Percentiles rank a stretch among this genome's conserved stretches.
These are phyloP conservation scores for Yamadazyma atlantica DNA, from an alignment of 1,139 yeast species.

Conservation along the genomic window DNA sequence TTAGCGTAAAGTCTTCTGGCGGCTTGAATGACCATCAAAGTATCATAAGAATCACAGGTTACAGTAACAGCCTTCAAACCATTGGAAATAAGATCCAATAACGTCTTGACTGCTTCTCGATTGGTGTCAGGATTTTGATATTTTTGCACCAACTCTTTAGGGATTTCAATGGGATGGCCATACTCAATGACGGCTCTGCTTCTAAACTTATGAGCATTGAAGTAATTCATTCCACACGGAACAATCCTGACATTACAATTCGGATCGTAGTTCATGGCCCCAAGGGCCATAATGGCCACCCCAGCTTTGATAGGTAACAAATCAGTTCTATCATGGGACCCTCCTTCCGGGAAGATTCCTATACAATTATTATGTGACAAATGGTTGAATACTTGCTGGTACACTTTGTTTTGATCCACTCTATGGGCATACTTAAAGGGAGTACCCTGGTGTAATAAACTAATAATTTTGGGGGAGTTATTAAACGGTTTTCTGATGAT, in stretches of 20 bases:
- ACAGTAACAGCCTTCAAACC: constrained; percentile 89
- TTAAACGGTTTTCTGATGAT: constrained; percentile 73
- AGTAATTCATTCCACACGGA: constrained; percentile 49
- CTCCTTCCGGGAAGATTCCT: constrained; percentile 97
- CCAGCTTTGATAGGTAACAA: constrained; percentile 47
- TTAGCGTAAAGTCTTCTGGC: constrained; percentile 88
- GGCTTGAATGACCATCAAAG: constrained; percentile 90
- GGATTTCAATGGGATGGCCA: constrained; percentile 44
- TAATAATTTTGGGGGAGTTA: constrained; percentile 41
- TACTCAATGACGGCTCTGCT: constrained; percentile 49
- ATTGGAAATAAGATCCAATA: constrained; percentile 69
- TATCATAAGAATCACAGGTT: constrained; percentile 88
- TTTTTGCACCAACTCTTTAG: constrained; percentile 25
- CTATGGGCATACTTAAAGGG: constrained; percentile 73
- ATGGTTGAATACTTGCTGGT: constrained; percentile 78
- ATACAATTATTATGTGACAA: constrained; percentile 76
- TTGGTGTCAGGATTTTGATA: constrained; percentile 51
- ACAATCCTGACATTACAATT: constrained; percentile 35
- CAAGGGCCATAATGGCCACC: constrained; percentile 51
- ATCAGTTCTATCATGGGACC: constrained; percentile 42
- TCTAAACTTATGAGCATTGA: constrained; percentile 46
- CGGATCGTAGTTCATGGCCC: constrained; percentile 34
- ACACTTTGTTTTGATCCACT: constrained; percentile 82
- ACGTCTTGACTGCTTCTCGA: constrained; percentile 70
- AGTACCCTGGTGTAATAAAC: constrained; percentile 52